phyloP scores from a whole-genome alignment of 1,139 yeast species.

The Geotrichum bryndzae region DNA sequence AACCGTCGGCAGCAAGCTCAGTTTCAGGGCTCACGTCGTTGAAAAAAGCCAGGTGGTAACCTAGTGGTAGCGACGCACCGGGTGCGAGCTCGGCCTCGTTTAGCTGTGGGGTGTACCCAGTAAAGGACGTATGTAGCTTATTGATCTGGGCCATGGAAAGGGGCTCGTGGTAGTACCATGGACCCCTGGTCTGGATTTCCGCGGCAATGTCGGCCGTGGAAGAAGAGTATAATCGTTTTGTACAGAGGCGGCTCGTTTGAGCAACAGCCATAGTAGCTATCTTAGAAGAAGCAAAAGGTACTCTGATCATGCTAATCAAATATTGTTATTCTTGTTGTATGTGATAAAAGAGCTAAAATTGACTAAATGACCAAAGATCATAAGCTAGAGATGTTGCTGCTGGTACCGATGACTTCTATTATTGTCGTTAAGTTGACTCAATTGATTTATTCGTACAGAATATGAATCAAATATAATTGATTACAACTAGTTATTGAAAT shows the following conservation, averaged over 20 bases:
- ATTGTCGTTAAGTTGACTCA: no score
- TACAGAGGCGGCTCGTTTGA: background rate
- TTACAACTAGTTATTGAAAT: no score
- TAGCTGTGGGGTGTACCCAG: slow-evolving; percentile 22
- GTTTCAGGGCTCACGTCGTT: slow-evolving; percentile 49
- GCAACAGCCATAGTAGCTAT: background rate
- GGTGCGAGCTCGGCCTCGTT: slow-evolving; percentile 5
- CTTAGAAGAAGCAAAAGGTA: background rate
- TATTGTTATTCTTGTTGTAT: no score
- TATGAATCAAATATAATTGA: no score
- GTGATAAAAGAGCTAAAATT: background rate
- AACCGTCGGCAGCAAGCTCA: slow-evolving; percentile 64
- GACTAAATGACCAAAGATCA: no score
- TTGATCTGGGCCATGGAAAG: slow-evolving; percentile 23
- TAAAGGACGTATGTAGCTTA: slow-evolving; percentile 26
- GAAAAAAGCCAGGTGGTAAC: slow-evolving; percentile 64
- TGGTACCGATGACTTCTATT: no score
- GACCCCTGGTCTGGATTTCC: slow-evolving; percentile 22
- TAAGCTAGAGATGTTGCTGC: no score
- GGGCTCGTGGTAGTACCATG: slow-evolving; percentile 26
- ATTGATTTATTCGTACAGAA: no score
- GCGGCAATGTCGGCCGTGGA: slow-evolving; percentile 9
- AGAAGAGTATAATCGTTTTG: slow-evolving; percentile 3
- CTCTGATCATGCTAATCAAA: background rate
- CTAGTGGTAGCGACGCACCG: slow-evolving; percentile 39